Conservation (phyloP, 163 green algal species). For the Prototheca wickerhamii region DNA sequence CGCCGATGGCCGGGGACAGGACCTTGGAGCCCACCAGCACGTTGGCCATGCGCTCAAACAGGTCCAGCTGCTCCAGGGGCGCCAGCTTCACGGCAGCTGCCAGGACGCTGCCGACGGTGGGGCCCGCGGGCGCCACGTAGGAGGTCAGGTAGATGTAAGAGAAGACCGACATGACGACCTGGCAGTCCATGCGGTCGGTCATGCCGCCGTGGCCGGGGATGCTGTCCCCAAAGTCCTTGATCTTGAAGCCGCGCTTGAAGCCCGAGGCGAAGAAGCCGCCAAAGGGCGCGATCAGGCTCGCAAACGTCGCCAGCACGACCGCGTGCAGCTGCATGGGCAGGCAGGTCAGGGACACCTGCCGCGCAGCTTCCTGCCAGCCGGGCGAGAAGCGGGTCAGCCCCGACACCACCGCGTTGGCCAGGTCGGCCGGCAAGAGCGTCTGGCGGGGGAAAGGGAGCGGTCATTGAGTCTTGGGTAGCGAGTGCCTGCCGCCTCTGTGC, state of each 20-base stretch:
- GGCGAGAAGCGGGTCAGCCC: slow-evolving; percentile 18
- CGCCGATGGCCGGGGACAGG: slow-evolving; percentile 5
- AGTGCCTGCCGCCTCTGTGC: no score
- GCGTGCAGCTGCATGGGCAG: slow-evolving; percentile 53
- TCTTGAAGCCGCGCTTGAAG: slow-evolving; percentile 98
- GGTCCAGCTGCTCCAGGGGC: slow-evolving; percentile 16
- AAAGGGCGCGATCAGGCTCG: slow-evolving; percentile 93
- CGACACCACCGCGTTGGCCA: slow-evolving; percentile 11
- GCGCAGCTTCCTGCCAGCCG: not conserved
- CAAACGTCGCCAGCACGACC: slow-evolving; percentile 79
- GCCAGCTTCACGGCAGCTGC: slow-evolving; percentile 29
- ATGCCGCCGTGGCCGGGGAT: slow-evolving; percentile 98
- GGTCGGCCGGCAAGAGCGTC: slow-evolving; percentile 9
- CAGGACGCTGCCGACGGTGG: slow-evolving; percentile 35
- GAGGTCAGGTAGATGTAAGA: slow-evolving; percentile 80
- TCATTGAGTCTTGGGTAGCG: not conserved
- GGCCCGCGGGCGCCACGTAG: slow-evolving; percentile 50
- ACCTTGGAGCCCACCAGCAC: slow-evolving; percentile 7
- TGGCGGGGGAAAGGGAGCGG: not conserved
- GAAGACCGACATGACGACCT: slow-evolving; percentile 84
- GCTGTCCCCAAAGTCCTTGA: slow-evolving; percentile 97
- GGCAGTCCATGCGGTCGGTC: slow-evolving; percentile 96
- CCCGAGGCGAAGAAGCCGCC: slow-evolving; percentile 96
- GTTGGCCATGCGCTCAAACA: slow-evolving; percentile 12
- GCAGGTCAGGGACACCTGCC: slow-evolving; percentile 18